Conservation (phyloP, 2,329 filamentous ascomycete genomes). For the Phialocephala subalpina region DNA sequence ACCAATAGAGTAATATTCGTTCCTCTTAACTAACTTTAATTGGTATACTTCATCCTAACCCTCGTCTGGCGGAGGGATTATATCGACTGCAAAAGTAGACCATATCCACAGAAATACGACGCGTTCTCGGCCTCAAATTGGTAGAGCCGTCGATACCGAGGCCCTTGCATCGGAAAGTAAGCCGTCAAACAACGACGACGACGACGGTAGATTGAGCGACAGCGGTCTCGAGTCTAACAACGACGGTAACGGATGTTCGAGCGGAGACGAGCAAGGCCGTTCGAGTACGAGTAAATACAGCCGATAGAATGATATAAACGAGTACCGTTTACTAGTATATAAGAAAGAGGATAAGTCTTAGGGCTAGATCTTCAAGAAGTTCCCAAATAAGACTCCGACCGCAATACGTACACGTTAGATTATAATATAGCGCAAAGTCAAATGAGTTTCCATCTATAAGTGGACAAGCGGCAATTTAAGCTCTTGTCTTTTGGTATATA, state of each 20-base stretch:
- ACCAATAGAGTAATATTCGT: constrained; percentile 1
- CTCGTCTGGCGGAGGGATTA: background rate
- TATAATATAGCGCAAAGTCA: constrained; percentile 12
- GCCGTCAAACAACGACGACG: constrained; percentile 8
- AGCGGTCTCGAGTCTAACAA: constrained; percentile 13
- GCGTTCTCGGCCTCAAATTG: constrained; percentile 22
- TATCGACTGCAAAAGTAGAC: constrained; percentile 22
- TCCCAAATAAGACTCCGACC: constrained; percentile 18
- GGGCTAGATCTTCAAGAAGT: constrained; percentile 26
- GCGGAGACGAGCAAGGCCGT: background rate
- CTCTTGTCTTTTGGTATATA: too few relatives aligned
- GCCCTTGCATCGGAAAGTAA: too few relatives aligned
- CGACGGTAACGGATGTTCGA: constrained; percentile 16
- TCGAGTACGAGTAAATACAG: background rate
- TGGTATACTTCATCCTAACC: constrained; percentile 16
- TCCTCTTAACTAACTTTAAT: constrained; percentile 21
- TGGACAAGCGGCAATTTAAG: background rate
- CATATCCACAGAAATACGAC: constrained; percentile 20
- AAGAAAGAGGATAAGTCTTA: constrained; percentile 28
- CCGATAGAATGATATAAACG: constrained; percentile 2
- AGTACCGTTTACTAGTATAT: background rate
- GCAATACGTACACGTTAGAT: constrained; percentile 20
- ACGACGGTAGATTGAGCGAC: constrained; percentile 15
- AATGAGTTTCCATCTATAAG: constrained; percentile 10
- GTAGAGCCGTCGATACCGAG: constrained; percentile 28